Evolutionary conservation across 768 basidiomycete species (phyloP).

Genomic region (Mycena vulgaris): DNA sequence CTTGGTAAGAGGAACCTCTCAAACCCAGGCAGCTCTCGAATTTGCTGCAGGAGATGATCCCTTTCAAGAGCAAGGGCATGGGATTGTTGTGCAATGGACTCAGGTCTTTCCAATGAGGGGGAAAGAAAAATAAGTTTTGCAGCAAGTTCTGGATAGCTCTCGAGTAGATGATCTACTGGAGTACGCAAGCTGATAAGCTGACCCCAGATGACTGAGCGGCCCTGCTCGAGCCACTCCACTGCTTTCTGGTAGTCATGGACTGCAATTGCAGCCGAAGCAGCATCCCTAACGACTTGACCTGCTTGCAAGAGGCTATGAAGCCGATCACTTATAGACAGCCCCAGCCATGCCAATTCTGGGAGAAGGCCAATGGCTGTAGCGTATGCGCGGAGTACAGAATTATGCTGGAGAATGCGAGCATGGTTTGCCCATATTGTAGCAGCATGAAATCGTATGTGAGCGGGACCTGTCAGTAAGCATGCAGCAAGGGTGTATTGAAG

Average conservation of each 20-base stretch:
- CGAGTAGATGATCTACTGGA: slow-evolving; percentile 33
- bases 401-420: background rate
- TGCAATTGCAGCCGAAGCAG: slow-evolving; percentile 46
- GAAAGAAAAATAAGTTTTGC: slow-evolving; percentile 15
- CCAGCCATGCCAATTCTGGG: slow-evolving; percentile 24
- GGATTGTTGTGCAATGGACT: no score
- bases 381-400: background rate
- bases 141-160: slow-evolving; percentile 30
- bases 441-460: background rate
- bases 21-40: no score
- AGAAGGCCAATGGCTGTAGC: slow-evolving; percentile 40
- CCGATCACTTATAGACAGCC: background rate
- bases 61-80: no score
- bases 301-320: background rate
- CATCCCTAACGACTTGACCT: slow-evolving; percentile 26
- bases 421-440: background rate
- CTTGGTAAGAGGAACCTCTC: no score
- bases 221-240: slow-evolving; percentile 54
- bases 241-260: slow-evolving; percentile 39
- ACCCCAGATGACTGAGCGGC: slow-evolving; percentile 47
- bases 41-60: no score
- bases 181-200: slow-evolving; percentile 45
- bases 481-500: background rate
- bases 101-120: background rate
- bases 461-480: background rate